phyloP scores from a whole-genome alignment of 129 eudicot species.

The Silybum marianum region DNA sequence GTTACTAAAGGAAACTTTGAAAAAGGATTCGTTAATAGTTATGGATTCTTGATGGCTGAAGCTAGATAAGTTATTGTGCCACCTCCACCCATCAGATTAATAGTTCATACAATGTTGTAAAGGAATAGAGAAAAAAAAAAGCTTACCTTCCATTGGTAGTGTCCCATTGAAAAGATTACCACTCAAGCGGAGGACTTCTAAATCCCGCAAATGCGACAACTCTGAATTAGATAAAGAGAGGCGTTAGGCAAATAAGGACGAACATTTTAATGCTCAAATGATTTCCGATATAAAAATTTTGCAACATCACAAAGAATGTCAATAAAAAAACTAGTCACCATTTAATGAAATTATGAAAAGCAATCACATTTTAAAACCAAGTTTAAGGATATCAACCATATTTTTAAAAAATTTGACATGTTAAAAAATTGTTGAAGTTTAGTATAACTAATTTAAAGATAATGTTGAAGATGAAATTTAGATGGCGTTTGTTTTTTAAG shows the following conservation, averaged over 20 bases:
- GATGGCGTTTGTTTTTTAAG: too few species aligned
- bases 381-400: too few species aligned
- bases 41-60: not conserved
- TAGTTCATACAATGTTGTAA: not conserved
- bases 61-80: not conserved
- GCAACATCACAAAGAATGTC: too few species aligned
- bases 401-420: too few species aligned
- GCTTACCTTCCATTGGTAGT: slow-evolving; percentile 13
- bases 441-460: too few species aligned
- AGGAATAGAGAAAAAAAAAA: not conserved
- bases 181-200: slow-evolving; percentile 12
- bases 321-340: too few species aligned
- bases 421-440: too few species aligned
- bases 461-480: too few species aligned
- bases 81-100: not conserved
- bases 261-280: too few species aligned
- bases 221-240: not conserved
- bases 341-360: too few species aligned
- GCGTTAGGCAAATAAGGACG: not conserved
- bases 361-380: too few species aligned
- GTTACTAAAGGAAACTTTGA: not conserved
- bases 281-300: too few species aligned
- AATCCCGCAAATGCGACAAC: not conserved
- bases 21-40: not conserved
- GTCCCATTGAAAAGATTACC: slow-evolving; percentile 8